Conservation (phyloP, 164 flowering plant species). For the Cinnamomum micranthum region DNA sequence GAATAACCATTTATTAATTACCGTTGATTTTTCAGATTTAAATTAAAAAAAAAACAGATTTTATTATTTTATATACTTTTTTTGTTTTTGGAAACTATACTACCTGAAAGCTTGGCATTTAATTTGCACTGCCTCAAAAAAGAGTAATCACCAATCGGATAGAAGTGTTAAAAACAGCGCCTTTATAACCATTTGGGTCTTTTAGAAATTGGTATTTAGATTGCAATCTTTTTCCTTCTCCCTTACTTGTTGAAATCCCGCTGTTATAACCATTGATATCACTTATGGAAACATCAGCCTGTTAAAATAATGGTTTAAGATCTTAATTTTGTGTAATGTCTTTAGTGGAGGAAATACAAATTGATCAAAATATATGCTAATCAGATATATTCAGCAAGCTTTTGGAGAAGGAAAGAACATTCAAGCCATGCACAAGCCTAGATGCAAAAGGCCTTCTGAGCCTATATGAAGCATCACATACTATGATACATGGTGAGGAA, state of each 20-base stretch:
- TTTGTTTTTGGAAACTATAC: no score
- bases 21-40: no score
- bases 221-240: neutral
- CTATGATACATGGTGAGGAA: conserved; percentile 25
- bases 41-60: no score
- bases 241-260: neutral
- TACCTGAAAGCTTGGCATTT: no score
- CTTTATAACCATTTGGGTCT: no score
- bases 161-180: no score
- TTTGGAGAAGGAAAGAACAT: neutral
- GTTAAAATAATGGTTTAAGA: no score
- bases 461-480: conserved; percentile 38
- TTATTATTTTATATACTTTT: no score
- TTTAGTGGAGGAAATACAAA: neutral
- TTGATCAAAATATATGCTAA: neutral
- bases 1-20: no score
- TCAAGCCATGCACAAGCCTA: conserved; percentile 1
- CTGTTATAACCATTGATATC: neutral
- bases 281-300: neutral
- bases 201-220: neutral
- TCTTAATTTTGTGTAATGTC: no score
- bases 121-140: neutral
- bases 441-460: conserved; percentile 27
- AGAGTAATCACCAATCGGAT: no score
- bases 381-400: neutral